Evolutionary conservation across 2,329 filamentous ascomycete species (phyloP).

Genomic region (Penicillium digitatum): DNA sequence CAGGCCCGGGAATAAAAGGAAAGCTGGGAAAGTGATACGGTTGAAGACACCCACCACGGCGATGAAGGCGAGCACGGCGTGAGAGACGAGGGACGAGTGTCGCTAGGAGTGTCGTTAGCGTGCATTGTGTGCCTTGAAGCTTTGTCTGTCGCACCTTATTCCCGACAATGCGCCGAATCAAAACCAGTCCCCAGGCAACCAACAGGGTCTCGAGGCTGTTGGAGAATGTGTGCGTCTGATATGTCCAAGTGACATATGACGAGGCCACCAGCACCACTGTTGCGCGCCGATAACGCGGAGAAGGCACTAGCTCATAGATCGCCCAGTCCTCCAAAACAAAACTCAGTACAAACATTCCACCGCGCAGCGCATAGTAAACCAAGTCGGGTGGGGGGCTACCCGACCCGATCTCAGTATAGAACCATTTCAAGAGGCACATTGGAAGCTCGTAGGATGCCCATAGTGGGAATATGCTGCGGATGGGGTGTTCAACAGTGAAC

Average conservation of each 20-base stretch:
- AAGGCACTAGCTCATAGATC: slow-evolving; percentile 81
- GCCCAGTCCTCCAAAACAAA: slow-evolving; percentile 99
- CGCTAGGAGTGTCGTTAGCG: slow-evolving; percentile 49
- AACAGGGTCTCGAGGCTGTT: slow-evolving; percentile 94
- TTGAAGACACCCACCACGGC: slow-evolving; percentile 88
- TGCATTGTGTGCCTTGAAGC: background rate
- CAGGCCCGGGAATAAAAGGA: slow-evolving; percentile 77
- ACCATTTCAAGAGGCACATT: slow-evolving; percentile 87
- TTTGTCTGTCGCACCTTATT: slow-evolving; percentile 56
- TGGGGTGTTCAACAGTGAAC: slow-evolving; percentile 80
- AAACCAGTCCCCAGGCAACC: slow-evolving; percentile 86
- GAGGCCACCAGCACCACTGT: slow-evolving; percentile 85
- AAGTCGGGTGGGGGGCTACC: slow-evolving; percentile 72
- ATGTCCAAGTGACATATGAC: slow-evolving; percentile 98
- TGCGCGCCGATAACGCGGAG: slow-evolving; percentile 64
- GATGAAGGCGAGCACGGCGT: slow-evolving; percentile 73
- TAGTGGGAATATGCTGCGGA: slow-evolving; percentile 93
- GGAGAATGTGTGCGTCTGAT: slow-evolving; percentile 96
- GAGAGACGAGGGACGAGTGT: slow-evolving; percentile 70
- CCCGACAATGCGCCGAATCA: slow-evolving; percentile 80
- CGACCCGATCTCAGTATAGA: slow-evolving; percentile 79
- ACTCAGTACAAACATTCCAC: slow-evolving; percentile 90
- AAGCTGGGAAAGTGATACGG: slow-evolving; percentile 94
- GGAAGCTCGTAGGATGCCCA: slow-evolving; percentile 94
- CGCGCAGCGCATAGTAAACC: slow-evolving; percentile 83